Percentiles rank a stretch among this genome's conserved stretches.
Evolutionary conservation across 805 yeast genomes (phyloP).

Genomic region (Saccharomycopsis oosterbeekiorum): DNA sequence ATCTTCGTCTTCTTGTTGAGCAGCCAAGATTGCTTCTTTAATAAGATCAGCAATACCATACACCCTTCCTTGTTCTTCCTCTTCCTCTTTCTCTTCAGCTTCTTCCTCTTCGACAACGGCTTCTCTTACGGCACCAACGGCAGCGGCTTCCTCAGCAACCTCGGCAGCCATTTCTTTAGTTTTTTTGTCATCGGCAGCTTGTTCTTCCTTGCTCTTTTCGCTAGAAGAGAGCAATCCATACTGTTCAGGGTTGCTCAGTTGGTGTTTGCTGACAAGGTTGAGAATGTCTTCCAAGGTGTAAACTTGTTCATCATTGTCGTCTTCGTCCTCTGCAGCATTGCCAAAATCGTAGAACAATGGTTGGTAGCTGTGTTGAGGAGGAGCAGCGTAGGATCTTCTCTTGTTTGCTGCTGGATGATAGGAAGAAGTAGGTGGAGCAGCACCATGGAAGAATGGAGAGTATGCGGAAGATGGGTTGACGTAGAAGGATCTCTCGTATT

Average conservation of each 20-base stretch:
- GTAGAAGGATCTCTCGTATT: not conserved
- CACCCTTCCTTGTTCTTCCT: not conserved
- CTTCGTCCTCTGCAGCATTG: not conserved
- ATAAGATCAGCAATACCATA: constrained; percentile 16
- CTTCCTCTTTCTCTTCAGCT: constrained; percentile 6
- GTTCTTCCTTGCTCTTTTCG: constrained; percentile 3
- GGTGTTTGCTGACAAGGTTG: constrained; percentile 15
- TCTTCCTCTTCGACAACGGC: constrained; percentile 4
- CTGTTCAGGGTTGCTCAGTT: constrained; percentile 5
- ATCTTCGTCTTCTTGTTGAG: constrained; percentile 8
- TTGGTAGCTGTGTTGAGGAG: not conserved
- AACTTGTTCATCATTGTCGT: constrained; percentile 7
- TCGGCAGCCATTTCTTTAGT: constrained; percentile 2
- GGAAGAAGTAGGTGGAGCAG: not conserved
- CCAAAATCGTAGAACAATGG: not conserved
- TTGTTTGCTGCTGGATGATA: not conserved
- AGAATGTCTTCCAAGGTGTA: constrained; percentile 17
- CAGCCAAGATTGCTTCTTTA: constrained; percentile 15
- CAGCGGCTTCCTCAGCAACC: constrained; percentile 18
- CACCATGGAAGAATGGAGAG: not conserved
- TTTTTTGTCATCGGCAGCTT: constrained; percentile 10
- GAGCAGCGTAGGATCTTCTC: not conserved
- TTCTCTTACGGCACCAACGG: constrained; percentile 12
- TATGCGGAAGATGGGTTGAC: not conserved
- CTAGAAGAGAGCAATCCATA: not conserved